phyloP scores from a whole-genome alignment of 2,329 filamentous ascomycete genomes.

The Boeremia exigua region DNA sequence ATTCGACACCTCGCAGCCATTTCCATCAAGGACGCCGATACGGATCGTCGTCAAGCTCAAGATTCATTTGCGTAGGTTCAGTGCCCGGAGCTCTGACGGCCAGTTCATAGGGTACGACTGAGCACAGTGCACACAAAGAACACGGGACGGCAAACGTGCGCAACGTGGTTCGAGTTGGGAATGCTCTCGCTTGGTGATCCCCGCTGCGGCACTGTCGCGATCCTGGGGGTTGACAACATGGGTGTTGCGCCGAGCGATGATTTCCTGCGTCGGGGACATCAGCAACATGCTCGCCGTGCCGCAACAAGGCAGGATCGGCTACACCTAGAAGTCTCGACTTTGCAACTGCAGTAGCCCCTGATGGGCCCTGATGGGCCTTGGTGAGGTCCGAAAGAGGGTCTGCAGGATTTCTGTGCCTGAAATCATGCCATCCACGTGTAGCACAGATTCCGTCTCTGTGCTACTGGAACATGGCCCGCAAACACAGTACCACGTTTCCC shows the following conservation, averaged over 20 bases:
- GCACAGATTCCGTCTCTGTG: not conserved
- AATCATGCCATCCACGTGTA: conserved; percentile 9
- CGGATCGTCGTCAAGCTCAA: conserved; percentile 1
- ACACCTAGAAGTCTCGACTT: conserved; percentile 3
- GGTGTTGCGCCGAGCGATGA: not conserved
- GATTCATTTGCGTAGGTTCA: not conserved
- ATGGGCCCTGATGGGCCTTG: not conserved
- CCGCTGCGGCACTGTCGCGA: conserved; percentile 1
- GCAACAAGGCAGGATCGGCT: not conserved
- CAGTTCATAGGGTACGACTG: not conserved
- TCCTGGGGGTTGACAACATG: conserved; percentile 1
- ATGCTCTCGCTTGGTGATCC: conserved; percentile 2
- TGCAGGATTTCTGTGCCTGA: not conserved
- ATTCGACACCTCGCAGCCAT: conserved; percentile 1
- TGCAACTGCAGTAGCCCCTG: conserved; percentile 6
- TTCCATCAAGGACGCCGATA: not conserved
- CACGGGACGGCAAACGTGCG: conserved; percentile 4
- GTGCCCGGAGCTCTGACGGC: conserved; percentile 2
- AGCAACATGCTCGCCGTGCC: conserved; percentile 5
- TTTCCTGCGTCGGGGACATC: conserved; percentile 2
- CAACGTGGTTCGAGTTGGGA: conserved; percentile 11
- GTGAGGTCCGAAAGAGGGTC: not conserved
- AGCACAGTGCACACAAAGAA: conserved; percentile 6
- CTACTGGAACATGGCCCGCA: conserved; percentile 5
- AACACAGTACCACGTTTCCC: conserved; percentile 13